Conservation (phyloP, 805 yeast genomes). For the Henningerozyma blattae region DNA sequence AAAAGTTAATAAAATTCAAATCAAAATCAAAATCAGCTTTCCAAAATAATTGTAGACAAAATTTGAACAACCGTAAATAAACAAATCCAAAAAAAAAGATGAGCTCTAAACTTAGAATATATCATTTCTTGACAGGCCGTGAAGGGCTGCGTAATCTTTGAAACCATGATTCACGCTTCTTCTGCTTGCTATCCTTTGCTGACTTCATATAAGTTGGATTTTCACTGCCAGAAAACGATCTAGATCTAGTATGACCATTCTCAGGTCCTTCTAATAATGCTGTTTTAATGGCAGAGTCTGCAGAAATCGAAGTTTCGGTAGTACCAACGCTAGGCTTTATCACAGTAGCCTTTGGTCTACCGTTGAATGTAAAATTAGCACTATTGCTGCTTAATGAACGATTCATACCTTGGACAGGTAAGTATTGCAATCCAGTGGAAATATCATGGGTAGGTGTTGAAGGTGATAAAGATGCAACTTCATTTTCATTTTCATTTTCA, state of each 20-base stretch:
- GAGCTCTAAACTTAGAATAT: neutral
- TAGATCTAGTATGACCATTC: neutral
- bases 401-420: conserved; percentile 9
- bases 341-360: conserved; percentile 6
- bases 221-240: neutral
- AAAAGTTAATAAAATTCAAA: too few relatives aligned
- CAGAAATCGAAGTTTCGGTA: conserved; percentile 2
- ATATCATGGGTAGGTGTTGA: conserved; percentile 5
- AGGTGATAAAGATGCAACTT: conserved; percentile 4
- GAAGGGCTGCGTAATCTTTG: conserved; percentile 31
- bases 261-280: neutral
- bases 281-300: conserved; percentile 2
- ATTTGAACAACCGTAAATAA: too few relatives aligned
- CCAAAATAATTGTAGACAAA: too few relatives aligned
- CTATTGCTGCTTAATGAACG: conserved; percentile 15
- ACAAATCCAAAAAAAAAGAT: too few relatives aligned
- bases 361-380: conserved; percentile 9
- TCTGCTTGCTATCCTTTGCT: conserved; percentile 14
- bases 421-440: neutral
- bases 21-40: too few relatives aligned
- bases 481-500: neutral
- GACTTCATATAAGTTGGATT: neutral
- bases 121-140: conserved; percentile 12
- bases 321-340: neutral
- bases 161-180: conserved; percentile 33